Base-by-base conservation (phyloP, 2,329 filamentous ascomycete genomes). In the Nothomitra cinnamomea region DNA sequence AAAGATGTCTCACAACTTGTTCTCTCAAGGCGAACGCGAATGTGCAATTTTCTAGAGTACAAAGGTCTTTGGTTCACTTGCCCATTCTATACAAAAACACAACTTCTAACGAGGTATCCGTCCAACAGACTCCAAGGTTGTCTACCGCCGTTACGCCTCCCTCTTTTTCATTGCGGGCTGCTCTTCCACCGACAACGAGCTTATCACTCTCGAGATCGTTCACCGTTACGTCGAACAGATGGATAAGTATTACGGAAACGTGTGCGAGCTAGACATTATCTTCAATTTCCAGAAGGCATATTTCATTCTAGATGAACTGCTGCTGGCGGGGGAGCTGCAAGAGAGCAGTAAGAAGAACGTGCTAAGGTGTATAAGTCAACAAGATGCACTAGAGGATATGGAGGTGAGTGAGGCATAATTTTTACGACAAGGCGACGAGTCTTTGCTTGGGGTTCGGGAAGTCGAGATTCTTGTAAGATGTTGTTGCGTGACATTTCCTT, bases 211-310 rank as follows among this genome's bases (percentile, higher is more conserved):
- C 66, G 92, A 98, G 70, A 88, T 98, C 66, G 94, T 98, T 63
- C 92, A 98, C 70, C 87, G 92, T 70, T 98, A 98, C 68, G 92
- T 98, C 65, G 92, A 98, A 70, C 92, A 98, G 72, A 98, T 98
- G 92, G 92, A 98, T 77, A 98, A 98, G 70, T 98, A 98, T 74
- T 98, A 96, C 69, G 92, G 92, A 69, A 98, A 98, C 69, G 92
- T 98, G 56, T 98, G 92, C 81, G 92, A 98, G 73, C 79, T 98
- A 59, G 89, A 96, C 69, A 95, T 96, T 70, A 98, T 98, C 69
- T 98, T 98, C 79, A 96, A 95, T 67, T 98, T 98, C 69, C 94
- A 95, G 62, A 98, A 98, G 70, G 92, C 92, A 56, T 98, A 98
- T 70, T 98, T 96, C 70, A 98, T 98, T 61, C 80, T 98, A 48